Evolutionary conservation across 148 eudicot genomes (phyloP), one percentile per base, ranked within the genome.

Genomic region (Vaccinium myrtillus): DNA sequence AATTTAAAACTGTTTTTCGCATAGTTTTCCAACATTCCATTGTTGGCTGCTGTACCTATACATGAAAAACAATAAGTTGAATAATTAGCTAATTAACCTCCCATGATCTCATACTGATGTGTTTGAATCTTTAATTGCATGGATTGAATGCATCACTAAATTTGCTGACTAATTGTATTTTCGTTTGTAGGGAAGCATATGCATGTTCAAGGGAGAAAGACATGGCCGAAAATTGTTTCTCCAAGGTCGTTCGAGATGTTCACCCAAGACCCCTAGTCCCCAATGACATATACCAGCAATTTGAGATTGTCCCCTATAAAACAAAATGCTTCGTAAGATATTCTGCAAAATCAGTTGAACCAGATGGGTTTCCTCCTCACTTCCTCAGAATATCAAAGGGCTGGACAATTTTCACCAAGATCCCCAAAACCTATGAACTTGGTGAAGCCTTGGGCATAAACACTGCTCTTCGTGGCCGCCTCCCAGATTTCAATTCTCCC

Each of bases 201-300:
- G 82, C 87, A 16, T 89, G 92, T 71, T 92, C 95, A 70, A 91
- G 46, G 86, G 93, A 95, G 56, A 93, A 93, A 75, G 93, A 93
- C 61, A 91, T 55, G 87, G n/a, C 30, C 30, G 12, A 9, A 1
- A 86, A 86, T 79, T 92, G 94, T 65, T 90, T 89, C 84, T 83
- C 87, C 70, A 87, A 81, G 0, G 83, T 85, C 79, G 63, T 88
- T 15, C 51, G 46, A 39, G 94, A 94, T 87, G 75, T 70, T 15
- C 4, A 32, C 9, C 48, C 75, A 15, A 32, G 75, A 71, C 75
- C 75, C 21, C 75, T 71, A 4, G 14, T 32, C 75, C 21, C 75
- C 48, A 71, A 14, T 15, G 75, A 71, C 75, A 71, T 32, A 6
- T 32, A 71, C 46, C 75, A 71, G 48, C 75, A 71, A 71, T 71